These are phyloP conservation scores for Biscogniauxia mediterranea DNA, from an alignment of 2,329 filamentous ascomycete genomes.

Conservation along the genomic window DNA sequence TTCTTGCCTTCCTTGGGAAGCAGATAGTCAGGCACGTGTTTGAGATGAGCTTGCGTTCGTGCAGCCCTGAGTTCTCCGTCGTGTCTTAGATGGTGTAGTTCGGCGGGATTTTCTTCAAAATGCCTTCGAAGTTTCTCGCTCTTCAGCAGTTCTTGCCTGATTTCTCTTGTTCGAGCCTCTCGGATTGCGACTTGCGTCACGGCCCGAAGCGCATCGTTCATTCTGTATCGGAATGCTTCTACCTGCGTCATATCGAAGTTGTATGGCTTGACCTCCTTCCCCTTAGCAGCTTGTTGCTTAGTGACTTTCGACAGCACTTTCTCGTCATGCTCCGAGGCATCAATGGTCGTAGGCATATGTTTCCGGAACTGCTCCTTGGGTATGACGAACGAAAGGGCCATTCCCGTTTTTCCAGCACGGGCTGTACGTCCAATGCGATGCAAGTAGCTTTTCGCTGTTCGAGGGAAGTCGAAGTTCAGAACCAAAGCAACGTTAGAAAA, in stretches of 20 bases:
- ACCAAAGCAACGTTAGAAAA: constrained; percentile 94
- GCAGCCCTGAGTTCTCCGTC: constrained; percentile 85
- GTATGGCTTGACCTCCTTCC: constrained; percentile 83
- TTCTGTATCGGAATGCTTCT: constrained; percentile 90
- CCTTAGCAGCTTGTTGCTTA: constrained; percentile 73
- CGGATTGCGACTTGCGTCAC: constrained; percentile 53
- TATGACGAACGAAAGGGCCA: constrained; percentile 93
- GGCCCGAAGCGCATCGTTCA: constrained; percentile 85
- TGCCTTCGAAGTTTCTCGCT: constrained; percentile 92
- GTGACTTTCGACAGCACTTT: constrained; percentile 77
- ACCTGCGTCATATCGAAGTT: constrained; percentile 93
- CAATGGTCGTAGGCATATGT: constrained; percentile 80
- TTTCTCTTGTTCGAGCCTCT: constrained; percentile 83
- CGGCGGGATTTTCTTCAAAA: constrained; percentile 94
- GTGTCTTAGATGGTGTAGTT: constrained; percentile 83
- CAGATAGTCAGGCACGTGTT: constrained; percentile 91
- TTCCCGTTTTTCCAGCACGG: constrained; percentile 85
- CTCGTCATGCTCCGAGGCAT: constrained; percentile 79
- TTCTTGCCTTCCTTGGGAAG: constrained; percentile 75
- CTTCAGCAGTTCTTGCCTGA: constrained; percentile 86
- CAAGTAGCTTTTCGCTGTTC: constrained; percentile 87
- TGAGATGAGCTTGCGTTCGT: constrained; percentile 82
- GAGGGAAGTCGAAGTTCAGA: constrained; percentile 94
- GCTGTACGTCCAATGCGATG: constrained; percentile 94
- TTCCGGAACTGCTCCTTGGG: constrained; percentile 80